Conservation (phyloP, 768 basidiomycete genomes). For the Podaxis mareebaensis region DNA sequence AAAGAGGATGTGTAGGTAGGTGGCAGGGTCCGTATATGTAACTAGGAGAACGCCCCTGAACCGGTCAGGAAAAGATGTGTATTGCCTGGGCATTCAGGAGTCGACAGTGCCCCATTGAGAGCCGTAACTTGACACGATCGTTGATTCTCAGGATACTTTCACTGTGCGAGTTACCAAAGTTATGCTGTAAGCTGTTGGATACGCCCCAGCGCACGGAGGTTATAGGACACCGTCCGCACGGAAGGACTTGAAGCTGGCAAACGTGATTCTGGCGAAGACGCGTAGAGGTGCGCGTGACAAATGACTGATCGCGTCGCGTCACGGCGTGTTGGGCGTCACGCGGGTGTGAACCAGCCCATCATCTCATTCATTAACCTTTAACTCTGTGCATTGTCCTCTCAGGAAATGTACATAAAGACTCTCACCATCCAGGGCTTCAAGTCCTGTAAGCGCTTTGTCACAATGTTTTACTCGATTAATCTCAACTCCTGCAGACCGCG, state of each 20-base stretch:
- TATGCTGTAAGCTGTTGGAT: background rate
- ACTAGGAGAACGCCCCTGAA: no score
- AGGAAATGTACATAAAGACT: constrained; percentile 80
- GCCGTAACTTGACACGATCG: background rate
- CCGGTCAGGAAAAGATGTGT: background rate
- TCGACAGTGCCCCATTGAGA: background rate
- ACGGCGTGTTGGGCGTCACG: background rate
- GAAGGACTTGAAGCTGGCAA: background rate
- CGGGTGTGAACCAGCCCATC: background rate
- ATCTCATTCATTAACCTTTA: background rate
- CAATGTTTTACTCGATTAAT: background rate
- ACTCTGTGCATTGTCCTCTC: background rate
- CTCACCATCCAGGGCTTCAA: constrained; percentile 96
- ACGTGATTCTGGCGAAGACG: background rate
- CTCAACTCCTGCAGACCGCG: constrained; percentile 55
- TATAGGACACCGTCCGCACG: background rate
- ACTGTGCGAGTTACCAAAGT: background rate
- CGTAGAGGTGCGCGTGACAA: constrained; percentile 11
- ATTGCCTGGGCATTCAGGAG: background rate
- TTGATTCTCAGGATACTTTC: background rate
- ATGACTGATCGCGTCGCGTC: constrained; percentile 17
- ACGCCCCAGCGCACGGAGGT: background rate
- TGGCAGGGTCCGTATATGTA: no score
- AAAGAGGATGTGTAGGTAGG: no score
- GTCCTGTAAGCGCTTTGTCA: constrained; percentile 66